phyloP scores from a whole-genome alignment of 2,329 filamentous ascomycete species.

The Exophiala sp. region DNA sequence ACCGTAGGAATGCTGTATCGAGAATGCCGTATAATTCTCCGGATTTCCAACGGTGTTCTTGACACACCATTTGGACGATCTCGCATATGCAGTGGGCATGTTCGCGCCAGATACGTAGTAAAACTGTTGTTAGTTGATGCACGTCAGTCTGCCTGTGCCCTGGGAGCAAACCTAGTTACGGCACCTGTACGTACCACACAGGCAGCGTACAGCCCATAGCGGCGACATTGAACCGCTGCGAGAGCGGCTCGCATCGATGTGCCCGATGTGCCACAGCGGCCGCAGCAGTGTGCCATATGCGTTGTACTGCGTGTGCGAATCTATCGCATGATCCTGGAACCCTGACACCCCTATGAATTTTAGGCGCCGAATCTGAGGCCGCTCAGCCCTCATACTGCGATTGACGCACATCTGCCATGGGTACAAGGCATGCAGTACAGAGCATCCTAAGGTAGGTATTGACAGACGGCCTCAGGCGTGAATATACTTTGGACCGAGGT shows the following conservation, averaged over 20 bases:
- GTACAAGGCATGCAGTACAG: too few relatives aligned
- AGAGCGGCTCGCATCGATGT: conserved; percentile 17
- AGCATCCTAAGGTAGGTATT: too few relatives aligned
- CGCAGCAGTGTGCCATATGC: neutral
- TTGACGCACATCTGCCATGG: too few relatives aligned
- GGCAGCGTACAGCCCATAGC: neutral
- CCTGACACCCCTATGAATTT: neutral
- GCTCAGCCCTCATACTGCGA: too few relatives aligned
- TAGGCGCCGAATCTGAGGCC: too few relatives aligned
- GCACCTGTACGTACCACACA: too few relatives aligned
- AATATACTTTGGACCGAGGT: too few relatives aligned
- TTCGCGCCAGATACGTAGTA: neutral
- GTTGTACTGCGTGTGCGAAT: neutral
- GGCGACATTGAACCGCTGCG: conserved; percentile 4
- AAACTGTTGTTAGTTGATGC: neutral
- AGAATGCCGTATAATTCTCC: too few relatives aligned
- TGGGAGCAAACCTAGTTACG: too few relatives aligned
- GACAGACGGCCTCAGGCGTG: too few relatives aligned
- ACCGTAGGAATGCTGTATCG: too few relatives aligned
- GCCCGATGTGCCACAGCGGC: conserved; percentile 7
- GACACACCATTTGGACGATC: conserved; percentile 17
- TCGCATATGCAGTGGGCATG: conserved; percentile 13
- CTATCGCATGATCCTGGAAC: neutral
- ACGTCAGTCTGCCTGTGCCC: too few relatives aligned
- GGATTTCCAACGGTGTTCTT: neutral